These are phyloP conservation scores for Ogataea polymorpha DNA, from an alignment of 805 yeast genomes.

Conservation along the genomic window DNA sequence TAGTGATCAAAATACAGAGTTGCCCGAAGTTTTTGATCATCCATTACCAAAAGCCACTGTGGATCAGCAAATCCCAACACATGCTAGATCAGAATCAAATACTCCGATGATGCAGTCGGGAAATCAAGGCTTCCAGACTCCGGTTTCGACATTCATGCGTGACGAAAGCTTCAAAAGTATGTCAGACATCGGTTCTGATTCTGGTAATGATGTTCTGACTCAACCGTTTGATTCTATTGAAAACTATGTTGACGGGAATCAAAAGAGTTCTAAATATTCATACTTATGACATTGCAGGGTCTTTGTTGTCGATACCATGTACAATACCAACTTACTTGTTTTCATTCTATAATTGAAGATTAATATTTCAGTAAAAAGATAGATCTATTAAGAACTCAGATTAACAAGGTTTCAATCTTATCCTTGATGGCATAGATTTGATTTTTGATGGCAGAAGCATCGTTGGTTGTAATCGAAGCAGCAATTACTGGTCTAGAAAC, in stretches of 20 bases:
- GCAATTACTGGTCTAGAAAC: slow-evolving; percentile 99
- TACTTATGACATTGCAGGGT: slow-evolving; percentile 4
- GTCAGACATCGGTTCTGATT: slow-evolving; percentile 14
- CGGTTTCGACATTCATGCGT: slow-evolving; percentile 7
- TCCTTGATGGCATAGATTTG: slow-evolving; percentile 98
- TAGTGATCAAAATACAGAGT: slow-evolving; percentile 3
- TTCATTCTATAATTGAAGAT: background rate
- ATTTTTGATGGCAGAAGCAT: slow-evolving; percentile 94
- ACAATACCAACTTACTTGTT: background rate
- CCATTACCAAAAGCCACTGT: background rate
- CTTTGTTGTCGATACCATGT: background rate
- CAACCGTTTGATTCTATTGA: slow-evolving; percentile 13
- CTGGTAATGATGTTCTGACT: slow-evolving; percentile 10
- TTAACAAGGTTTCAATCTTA: slow-evolving; percentile 96
- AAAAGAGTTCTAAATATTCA: slow-evolving; percentile 6
- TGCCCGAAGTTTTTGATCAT: background rate
- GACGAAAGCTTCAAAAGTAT: slow-evolving; percentile 12
- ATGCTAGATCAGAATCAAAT: slow-evolving; percentile 19
- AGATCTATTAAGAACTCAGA: slow-evolving; percentile 41
- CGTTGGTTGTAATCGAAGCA: slow-evolving; percentile 97
- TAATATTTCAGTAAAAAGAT: background rate
- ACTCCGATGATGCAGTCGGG: slow-evolving; percentile 19
- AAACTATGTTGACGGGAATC: slow-evolving; percentile 2
- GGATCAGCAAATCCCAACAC: slow-evolving; percentile 6
- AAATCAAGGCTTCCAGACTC: slow-evolving; percentile 4